phyloP scores from a whole-genome alignment of 768 basidiomycete species.

The Kockovaella imperatae region DNA sequence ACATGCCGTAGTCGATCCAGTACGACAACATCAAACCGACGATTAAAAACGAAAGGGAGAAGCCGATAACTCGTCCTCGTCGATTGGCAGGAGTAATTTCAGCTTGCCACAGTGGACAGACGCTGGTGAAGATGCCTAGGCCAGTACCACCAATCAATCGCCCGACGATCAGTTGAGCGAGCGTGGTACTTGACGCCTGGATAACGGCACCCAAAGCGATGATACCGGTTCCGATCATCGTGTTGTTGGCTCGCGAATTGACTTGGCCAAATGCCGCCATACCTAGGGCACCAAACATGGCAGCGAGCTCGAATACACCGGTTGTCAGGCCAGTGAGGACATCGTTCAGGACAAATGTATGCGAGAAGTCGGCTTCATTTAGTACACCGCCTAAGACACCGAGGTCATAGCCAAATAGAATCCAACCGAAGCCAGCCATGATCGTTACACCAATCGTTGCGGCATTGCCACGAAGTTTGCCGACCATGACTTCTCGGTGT shows the following conservation, averaged over 20 bases:
- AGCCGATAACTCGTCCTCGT: conserved; percentile 1
- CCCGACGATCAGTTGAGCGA: conserved; percentile 3
- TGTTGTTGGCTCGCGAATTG: neutral
- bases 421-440: neutral
- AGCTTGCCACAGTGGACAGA: neutral
- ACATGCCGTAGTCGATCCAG: conserved; percentile 5
- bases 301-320: neutral
- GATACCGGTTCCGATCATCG: neutral
- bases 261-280: neutral
- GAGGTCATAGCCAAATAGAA: conserved; percentile 1
- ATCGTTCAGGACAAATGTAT: neutral
- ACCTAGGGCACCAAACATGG: neutral
- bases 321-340: neutral
- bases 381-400: neutral
- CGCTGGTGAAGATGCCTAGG: neutral
- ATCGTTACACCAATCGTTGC: neutral
- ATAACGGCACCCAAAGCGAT: neutral
- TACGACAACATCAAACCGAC: conserved; percentile 2
- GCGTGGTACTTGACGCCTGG: conserved; percentile 46
- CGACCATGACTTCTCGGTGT: too few species aligned
- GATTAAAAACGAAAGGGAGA: neutral
- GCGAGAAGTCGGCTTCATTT: neutral
- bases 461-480: neutral
- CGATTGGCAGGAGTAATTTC: neutral
- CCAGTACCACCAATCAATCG: conserved; percentile 2